phyloP scores from a whole-genome alignment of 495 filamentous ascomycete species.

The Penicillium lividum region DNA sequence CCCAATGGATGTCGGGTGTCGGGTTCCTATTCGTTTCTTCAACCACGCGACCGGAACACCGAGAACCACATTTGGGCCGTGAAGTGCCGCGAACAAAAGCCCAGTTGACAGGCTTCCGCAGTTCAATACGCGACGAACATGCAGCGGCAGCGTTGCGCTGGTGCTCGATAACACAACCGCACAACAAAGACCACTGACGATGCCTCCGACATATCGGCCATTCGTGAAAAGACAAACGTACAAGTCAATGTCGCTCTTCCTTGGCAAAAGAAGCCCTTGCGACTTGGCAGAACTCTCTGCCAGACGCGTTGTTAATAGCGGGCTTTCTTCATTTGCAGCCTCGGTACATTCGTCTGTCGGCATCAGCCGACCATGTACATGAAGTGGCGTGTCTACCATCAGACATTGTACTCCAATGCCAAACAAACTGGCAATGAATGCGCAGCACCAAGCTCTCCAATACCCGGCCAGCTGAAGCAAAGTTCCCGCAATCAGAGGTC shows the following conservation, averaged over 20 bases:
- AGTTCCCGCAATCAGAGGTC: background rate
- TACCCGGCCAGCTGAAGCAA: constrained; percentile 30
- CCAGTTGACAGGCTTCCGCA: background rate
- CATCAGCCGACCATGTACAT: background rate
- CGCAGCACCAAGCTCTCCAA: constrained; percentile 30
- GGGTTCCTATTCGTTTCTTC: background rate
- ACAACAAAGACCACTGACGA: constrained; percentile 15
- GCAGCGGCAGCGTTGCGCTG: constrained; percentile 25
- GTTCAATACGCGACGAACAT: background rate
- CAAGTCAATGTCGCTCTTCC: background rate
- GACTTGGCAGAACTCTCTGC: background rate
- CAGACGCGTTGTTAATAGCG: background rate
- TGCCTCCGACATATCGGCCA: constrained; percentile 15
- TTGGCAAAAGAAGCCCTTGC: background rate
- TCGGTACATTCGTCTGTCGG: background rate
- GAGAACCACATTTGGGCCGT: background rate
- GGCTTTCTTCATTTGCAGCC: background rate
- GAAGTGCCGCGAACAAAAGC: background rate
- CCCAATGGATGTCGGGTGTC: background rate
- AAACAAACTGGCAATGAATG: constrained; percentile 18
- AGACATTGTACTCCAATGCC: constrained; percentile 28
- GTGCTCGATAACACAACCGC: constrained; percentile 28
- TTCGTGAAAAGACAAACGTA: background rate
- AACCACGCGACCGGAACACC: background rate
- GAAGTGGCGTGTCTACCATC: background rate